A percentile compares a stretch with the other conserved stretches of the same genome.
Evolutionary conservation across 305 asterid species (phyloP).

Genomic region (Solanum chacoense): DNA sequence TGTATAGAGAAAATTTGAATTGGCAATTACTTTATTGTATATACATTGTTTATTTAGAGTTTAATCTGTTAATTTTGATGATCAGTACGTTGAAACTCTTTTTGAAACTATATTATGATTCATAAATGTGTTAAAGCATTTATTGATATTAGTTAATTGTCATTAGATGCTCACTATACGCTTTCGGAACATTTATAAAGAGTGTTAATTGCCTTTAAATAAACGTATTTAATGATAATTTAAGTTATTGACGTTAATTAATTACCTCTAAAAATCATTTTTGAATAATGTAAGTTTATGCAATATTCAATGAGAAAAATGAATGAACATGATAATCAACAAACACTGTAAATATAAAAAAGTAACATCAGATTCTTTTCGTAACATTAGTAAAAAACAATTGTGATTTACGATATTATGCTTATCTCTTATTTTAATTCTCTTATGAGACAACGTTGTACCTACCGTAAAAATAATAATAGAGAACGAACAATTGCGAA

Average conservation of each 20-base stretch:
- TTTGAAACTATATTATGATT: not conserved
- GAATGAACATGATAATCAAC: not conserved
- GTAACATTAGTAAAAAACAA: too few relatives aligned
- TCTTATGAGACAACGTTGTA: not conserved
- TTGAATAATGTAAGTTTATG: not conserved
- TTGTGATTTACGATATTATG: not conserved
- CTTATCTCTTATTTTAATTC: too few relatives aligned
- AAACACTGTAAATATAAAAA: not conserved
- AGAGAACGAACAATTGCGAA: not conserved
- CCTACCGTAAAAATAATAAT: not conserved
- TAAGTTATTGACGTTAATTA: too few relatives aligned
- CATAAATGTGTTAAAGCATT: not conserved
- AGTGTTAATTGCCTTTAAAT: too few relatives aligned
- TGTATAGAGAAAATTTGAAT: not conserved
- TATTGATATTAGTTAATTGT: too few relatives aligned
- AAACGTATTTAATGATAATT: too few relatives aligned
- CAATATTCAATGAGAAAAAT: not conserved
- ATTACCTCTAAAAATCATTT: too few relatives aligned
- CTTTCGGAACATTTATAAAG: not conserved
- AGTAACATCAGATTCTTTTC: not conserved
- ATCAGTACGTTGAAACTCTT: not conserved
- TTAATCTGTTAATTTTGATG: not conserved
- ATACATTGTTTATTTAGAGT: not conserved
- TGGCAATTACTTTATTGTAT: not conserved
- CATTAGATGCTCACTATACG: too few relatives aligned